A percentile compares a stretch with the other conserved stretches of the same genome.
phyloP scores from a whole-genome alignment of 257 asterid species.

The Gentiana dahurica region DNA sequence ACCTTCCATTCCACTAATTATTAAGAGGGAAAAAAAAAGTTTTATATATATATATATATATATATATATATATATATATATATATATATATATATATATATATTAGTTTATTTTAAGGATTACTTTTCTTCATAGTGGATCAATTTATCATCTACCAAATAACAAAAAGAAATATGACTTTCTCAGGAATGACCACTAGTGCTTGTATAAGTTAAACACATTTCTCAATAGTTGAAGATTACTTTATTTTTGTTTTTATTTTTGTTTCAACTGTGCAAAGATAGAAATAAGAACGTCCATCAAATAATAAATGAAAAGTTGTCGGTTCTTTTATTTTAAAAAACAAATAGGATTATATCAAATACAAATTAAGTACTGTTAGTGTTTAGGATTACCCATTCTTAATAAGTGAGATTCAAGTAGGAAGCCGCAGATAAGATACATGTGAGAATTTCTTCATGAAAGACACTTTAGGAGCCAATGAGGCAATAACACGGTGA shows the following conservation, averaged over 20 bases:
- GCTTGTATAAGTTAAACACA: conserved; percentile 2
- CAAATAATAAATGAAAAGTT: not conserved
- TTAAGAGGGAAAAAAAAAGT: conserved; percentile 23
- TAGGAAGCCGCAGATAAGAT: not conserved
- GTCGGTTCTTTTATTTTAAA: not conserved
- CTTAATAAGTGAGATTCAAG: not conserved
- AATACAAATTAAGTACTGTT: not conserved
- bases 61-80: too few species aligned
- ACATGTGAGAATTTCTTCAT: not conserved
- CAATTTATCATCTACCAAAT: conserved; percentile 11
- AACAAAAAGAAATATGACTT: conserved; percentile 16
- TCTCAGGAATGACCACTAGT: conserved; percentile 9
- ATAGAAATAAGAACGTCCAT: not conserved
- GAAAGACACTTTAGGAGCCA: not conserved
- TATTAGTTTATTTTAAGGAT: conserved; percentile 4
- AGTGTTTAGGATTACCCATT: not conserved
- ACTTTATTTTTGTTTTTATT: not conserved
- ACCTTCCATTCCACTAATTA: conserved; percentile 28
- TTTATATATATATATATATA: too few species aligned
- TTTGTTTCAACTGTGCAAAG: not conserved
- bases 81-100: too few species aligned
- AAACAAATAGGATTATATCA: not conserved
- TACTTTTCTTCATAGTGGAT: conserved; percentile 10
- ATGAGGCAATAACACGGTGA: too few species aligned
- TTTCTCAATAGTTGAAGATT: conserved; percentile 9